Conservation (phyloP, 2,329 filamentous ascomycete species). For the Aspergillus unguis region DNA sequence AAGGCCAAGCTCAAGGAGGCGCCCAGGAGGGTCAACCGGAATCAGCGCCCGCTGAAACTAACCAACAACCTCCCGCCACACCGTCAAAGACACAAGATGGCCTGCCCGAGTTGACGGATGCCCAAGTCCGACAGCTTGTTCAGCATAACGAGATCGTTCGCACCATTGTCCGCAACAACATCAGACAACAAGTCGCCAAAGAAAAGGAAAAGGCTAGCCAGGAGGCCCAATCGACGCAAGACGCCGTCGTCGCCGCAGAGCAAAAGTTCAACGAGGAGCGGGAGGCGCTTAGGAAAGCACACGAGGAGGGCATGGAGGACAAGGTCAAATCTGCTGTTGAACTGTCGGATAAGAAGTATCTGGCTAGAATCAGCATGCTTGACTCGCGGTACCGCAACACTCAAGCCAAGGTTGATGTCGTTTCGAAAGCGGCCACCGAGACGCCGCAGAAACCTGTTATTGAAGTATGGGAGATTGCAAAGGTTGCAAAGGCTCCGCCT, state of each 20-base stretch:
- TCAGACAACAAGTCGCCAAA: constrained; percentile 47
- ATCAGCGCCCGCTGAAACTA: constrained; percentile 20
- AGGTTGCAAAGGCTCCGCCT: constrained; percentile 58
- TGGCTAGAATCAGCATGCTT: constrained; percentile 72
- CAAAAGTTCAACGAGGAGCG: constrained; percentile 40
- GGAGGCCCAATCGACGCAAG: constrained; percentile 32
- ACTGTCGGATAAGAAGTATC: constrained; percentile 71
- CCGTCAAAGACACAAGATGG: constrained; percentile 33
- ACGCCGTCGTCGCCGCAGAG: constrained; percentile 38
- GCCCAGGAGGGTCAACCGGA: constrained; percentile 13
- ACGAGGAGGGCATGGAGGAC: constrained; percentile 57
- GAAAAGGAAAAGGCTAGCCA: constrained; percentile 42
- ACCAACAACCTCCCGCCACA: constrained; percentile 26
- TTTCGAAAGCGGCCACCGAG: constrained; percentile 77
- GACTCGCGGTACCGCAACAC: constrained; percentile 65
- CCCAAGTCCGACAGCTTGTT: constrained; percentile 51
- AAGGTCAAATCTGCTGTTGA: constrained; percentile 60
- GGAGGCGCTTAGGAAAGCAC: constrained; percentile 43
- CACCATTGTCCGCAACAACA: constrained; percentile 56
- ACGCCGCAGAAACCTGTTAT: constrained; percentile 79
- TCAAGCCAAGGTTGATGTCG: constrained; percentile 70
- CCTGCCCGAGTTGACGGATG: constrained; percentile 45
- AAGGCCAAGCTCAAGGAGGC: constrained; percentile 26
- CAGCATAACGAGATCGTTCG: constrained; percentile 49
- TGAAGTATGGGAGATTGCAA: constrained; percentile 83